Base-by-base conservation (phyloP, 164 flowering plant species). In the Aristolochia californica region DNA sequence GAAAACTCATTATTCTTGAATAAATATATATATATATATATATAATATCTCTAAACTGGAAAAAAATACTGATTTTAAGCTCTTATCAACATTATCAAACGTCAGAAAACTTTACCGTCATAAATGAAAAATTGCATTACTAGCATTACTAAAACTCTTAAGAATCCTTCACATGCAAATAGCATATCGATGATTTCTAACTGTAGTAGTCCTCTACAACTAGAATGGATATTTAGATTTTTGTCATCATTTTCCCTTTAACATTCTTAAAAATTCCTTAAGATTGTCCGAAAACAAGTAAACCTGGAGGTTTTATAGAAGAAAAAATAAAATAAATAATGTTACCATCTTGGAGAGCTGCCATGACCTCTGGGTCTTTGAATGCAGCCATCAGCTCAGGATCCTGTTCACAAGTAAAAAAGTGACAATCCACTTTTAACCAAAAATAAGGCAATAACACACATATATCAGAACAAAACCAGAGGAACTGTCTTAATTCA, bases 311-410 rank as follows among this genome's bases (percentile, higher is more conserved):
- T 3, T 22, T 9, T 24, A 0, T 16, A 48, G 21, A 23, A 54
- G 43, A 28, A 28, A 54, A 14, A 25, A 54, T 11, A 28, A 5
- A 5, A 40, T 45, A 60, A 38, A 48, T 27, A 28, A 43, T 10
- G 8, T 12, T 81, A 93, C 98, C 98, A 80, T 93, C 98, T 66
- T 87, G 94, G 55, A 93, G 89, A 60, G 97, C 98, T 56, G 94
- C 89, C 98, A 93, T 89, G 51, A 93, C 77, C 64, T 93, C 97
- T 43, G 96, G 97, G 72, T 93, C 98, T 55, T 78, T 66, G 59
- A 93, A 84, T 48, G 98, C 95, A 5, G 90, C 73, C 97, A 93
- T 85, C 74, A 93, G 65, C 57, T 93, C 98, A 73, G 98, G 97
- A 58, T 89, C 97, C 97, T 93, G 84, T 56, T 25, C 27, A n/a